Evolutionary conservation across 2,329 filamentous ascomycete genomes (phyloP), one percentile per base, ranked within the genome.

Genomic region (Didymella pomorum): DNA sequence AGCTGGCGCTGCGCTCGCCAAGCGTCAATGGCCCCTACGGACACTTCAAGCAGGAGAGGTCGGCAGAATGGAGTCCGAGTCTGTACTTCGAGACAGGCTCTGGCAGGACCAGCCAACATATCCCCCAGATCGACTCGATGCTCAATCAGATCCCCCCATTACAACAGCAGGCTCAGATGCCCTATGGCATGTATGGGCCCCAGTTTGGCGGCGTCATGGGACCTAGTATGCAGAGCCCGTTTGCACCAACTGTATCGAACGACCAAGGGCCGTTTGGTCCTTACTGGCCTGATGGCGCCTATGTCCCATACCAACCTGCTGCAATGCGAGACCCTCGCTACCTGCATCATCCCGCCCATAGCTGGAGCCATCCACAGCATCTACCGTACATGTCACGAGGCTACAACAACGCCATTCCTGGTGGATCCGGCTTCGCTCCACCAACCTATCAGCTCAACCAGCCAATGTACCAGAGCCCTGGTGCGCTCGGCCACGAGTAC

Each of bases 61-160:
- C 58, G 4, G 52, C 67, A 14, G 71, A 74, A 41, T 77, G 74
- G 74, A 75, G 71, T 56, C 70, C 73, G 4, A 73, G 67, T 54
- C 63, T 74, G 14, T 76, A 76, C 58, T 76, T 76, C 39, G 71
- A 75, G 58, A 74, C 70, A 11, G 74, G 74, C 4, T 75, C 74
- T 26, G 73, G 72, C 21, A 67, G 71, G 8, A 59, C 60, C 43
- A 78, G 76, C 12, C 74, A 81, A 54, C 80, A 81, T 60, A 71
- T 79, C 10, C 81, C 82, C 3, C 84, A 84, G 51, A 82, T 87
- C 63, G 86, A 89, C 69, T 88, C 86, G 5, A 80, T 87, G 72
- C 77, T 88, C 53, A 82, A 86, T 56, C 86, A 88, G 71, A 81
- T 82, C 57, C 78, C 84, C 6, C 78, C 88, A 14, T 84, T 88